Evolutionary conservation across 257 asterid genomes (phyloP).

Genomic region (Gentiana macrophylla): DNA sequence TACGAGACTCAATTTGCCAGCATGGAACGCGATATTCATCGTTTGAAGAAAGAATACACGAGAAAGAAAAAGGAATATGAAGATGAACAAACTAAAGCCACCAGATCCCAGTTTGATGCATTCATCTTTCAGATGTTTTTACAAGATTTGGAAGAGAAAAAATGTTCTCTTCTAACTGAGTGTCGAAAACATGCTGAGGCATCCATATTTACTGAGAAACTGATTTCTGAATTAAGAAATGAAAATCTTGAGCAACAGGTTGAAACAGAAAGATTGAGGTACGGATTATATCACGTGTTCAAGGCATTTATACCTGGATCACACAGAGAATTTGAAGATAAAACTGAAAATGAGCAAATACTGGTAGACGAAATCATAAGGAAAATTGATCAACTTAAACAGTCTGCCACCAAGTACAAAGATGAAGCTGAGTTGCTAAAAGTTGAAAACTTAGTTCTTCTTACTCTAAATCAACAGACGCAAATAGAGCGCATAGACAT

Average conservation of each 20-base stretch:
- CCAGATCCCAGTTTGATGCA: conserved; percentile 79
- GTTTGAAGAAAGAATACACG: conserved; percentile 60
- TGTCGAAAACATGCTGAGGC: conserved; percentile 93
- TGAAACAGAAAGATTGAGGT: conserved; percentile 61
- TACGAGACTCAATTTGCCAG: conserved; percentile 52
- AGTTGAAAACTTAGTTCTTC: conserved; percentile 73
- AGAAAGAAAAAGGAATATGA: conserved; percentile 64
- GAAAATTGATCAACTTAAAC: conserved; percentile 46
- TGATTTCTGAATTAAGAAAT: conserved; percentile 78
- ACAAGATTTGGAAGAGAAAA: conserved; percentile 82
- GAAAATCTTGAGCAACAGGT: conserved; percentile 96
- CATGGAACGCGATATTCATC: conserved; percentile 56
- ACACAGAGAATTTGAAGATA: conserved; percentile 20
- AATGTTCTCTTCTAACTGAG: conserved; percentile 50
- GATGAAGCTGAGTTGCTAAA: conserved; percentile 53
- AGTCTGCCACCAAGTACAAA: conserved; percentile 36
- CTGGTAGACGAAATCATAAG: conserved; percentile 40
- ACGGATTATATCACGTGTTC: conserved; percentile 64
- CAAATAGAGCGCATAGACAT: conserved; percentile 55
- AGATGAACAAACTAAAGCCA: conserved; percentile 64
- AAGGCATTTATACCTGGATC: conserved; percentile 39
- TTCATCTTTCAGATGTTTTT: conserved; percentile 76
- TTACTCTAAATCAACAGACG: conserved; percentile 59
- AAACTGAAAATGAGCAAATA: conserved; percentile 43
- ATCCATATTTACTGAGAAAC: conserved; percentile 66